A percentile compares a stretch with the other conserved stretches of the same genome.
Conservation (phyloP, 441 rosid genomes). For the Erysimum pusillum region DNA sequence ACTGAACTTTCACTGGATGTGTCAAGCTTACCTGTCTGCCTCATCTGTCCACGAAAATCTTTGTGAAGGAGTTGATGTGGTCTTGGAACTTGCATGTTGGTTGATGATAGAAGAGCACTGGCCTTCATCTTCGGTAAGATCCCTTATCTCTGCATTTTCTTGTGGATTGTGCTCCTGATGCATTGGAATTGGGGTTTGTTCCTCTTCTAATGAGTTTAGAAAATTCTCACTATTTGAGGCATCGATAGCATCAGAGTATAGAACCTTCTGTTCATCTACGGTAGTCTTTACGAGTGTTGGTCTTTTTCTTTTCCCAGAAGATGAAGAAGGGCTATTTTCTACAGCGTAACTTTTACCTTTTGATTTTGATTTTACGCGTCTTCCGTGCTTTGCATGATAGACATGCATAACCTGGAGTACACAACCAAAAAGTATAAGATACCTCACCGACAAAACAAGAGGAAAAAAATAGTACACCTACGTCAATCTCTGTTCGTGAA, state of each 20-base stretch:
- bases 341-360: slow-evolving; percentile 44
- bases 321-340: slow-evolving; percentile 48
- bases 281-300: slow-evolving; percentile 49
- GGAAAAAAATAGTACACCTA: slow-evolving; percentile 12
- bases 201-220: slow-evolving; percentile 50
- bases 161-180: slow-evolving; percentile 51
- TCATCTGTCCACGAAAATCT: slow-evolving; percentile 91
- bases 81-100: slow-evolving; percentile 58
- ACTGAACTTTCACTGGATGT: slow-evolving; percentile 29
- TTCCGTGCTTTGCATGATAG: slow-evolving; percentile 67
- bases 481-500: slow-evolving; percentile 28
- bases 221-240: slow-evolving; percentile 47
- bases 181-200: slow-evolving; percentile 46
- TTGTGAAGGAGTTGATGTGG: slow-evolving; percentile 57
- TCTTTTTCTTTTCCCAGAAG: slow-evolving; percentile 70
- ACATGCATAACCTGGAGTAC: slow-evolving; percentile 81
- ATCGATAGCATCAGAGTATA: slow-evolving; percentile 49
- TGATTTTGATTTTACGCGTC: slow-evolving; percentile 54
- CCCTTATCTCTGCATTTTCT: slow-evolving; percentile 53
- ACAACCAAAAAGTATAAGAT: slow-evolving; percentile 40
- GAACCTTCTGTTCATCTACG: slow-evolving; percentile 33
- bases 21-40: slow-evolving; percentile 76
- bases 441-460: slow-evolving; percentile 19
- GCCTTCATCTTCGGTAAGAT: slow-evolving; percentile 57
- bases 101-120: slow-evolving; percentile 56